These are phyloP conservation scores for Actinidia arguta DNA, from an alignment of 179 eudicot species.

Conservation along the genomic window DNA sequence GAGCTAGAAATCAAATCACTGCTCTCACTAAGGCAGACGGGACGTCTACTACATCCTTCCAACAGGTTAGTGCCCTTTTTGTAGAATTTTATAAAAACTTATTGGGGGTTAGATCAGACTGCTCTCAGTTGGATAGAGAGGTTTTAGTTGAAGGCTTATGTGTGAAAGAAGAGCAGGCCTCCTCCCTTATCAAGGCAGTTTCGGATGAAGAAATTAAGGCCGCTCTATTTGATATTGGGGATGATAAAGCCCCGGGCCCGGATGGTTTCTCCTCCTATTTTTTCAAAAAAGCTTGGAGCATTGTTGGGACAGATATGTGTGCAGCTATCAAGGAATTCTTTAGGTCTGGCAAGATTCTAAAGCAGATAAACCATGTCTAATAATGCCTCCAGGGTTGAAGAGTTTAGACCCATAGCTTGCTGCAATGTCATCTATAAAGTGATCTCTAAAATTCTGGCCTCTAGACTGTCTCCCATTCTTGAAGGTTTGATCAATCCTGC, in stretches of 20 bases:
- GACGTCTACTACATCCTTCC: no score
- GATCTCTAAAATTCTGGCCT: neutral
- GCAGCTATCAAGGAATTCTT: neutral
- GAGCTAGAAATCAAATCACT: neutral
- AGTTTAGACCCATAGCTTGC: neutral
- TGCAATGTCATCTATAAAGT: neutral
- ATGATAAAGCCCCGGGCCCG: slow-evolving; percentile 7
- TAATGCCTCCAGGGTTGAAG: neutral
- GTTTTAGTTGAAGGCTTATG: no score
- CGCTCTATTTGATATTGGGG: neutral
- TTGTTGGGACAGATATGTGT: neutral
- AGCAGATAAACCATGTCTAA: neutral
- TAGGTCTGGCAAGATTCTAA: neutral
- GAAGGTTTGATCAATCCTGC: neutral
- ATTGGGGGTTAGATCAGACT: no score
- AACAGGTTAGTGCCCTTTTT: no score
- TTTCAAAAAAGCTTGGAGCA: slow-evolving; percentile 5
- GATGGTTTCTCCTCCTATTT: neutral
- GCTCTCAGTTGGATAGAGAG: no score
- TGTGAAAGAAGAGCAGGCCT: no score
- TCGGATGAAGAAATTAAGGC: neutral
- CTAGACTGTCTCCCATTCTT: neutral
- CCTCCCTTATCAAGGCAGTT: neutral
- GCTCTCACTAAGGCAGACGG: no score
- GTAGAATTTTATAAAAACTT: no score